phyloP scores from a whole-genome alignment of 306 rosid genomes.

The Cucurbita argyrosperma region DNA sequence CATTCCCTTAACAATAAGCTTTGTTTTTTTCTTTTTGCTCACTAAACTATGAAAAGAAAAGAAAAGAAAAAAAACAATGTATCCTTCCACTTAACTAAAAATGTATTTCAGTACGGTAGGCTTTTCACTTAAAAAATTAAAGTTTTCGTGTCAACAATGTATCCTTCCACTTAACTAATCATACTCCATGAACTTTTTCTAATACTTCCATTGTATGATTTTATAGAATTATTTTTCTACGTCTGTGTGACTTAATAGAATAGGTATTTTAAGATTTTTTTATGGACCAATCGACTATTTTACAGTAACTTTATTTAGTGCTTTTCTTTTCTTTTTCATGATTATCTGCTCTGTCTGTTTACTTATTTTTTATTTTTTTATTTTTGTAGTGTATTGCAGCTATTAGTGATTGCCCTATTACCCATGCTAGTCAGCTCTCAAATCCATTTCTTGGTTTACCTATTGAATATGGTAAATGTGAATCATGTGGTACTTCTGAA shows the following conservation, averaged over 20 bases:
- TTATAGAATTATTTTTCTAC: neutral
- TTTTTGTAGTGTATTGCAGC: slow-evolving; percentile 65
- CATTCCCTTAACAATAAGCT: no score
- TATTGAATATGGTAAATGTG: slow-evolving; percentile 78
- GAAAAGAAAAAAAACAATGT: no score
- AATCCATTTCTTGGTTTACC: slow-evolving; percentile 95
- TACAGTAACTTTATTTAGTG: neutral
- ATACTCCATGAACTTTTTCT: no score
- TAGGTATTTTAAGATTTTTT: neutral
- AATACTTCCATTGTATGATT: neutral
- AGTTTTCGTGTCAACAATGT: no score
- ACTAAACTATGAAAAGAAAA: no score
- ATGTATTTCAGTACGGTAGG: no score
- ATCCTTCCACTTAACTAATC: no score
- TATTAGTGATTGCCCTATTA: slow-evolving; percentile 50
- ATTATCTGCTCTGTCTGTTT: neutral
- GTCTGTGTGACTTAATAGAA: neutral
- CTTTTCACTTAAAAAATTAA: no score
- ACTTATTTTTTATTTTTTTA: neutral
- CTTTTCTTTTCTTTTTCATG: neutral
- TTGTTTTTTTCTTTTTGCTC: no score
- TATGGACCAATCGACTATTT: no score
- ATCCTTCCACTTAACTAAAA: no score
- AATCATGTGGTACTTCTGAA: slow-evolving; percentile 88
- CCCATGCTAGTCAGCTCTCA: slow-evolving; percentile 74